Conservation (phyloP, 495 filamentous ascomycete genomes). For the Talaromyces borbonicus region DNA sequence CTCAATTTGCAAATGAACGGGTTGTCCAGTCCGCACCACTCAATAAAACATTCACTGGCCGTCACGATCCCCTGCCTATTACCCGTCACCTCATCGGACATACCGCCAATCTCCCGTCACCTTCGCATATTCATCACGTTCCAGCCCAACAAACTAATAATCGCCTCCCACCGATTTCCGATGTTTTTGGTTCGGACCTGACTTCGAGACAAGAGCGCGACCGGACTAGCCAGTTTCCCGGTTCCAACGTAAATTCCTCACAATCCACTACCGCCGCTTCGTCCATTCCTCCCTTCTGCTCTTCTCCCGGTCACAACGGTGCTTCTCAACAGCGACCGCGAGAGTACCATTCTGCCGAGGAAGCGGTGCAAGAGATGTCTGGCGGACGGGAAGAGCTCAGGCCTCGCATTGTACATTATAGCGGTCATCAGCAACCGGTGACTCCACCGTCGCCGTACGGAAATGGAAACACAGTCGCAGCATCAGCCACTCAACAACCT, state of each 20-base stretch:
- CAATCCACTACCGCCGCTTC: conserved; percentile 45
- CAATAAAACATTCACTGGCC: conserved; percentile 90
- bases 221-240: conserved; percentile 33
- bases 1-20: conserved; percentile 89
- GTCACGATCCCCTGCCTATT: conserved; percentile 70
- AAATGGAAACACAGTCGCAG: conserved; percentile 14
- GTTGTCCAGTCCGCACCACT: conserved; percentile 95
- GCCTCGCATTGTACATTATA: conserved; percentile 91
- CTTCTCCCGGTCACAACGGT: conserved; percentile 61
- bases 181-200: conserved; percentile 82
- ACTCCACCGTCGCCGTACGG: conserved; percentile 78
- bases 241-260: conserved; percentile 50
- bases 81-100: conserved; percentile 79
- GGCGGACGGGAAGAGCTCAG: conserved; percentile 86
- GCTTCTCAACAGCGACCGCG: conserved; percentile 51
- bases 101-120: conserved; percentile 73
- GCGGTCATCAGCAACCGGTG: conserved; percentile 75
- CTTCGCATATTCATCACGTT: conserved; percentile 86
- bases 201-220: conserved; percentile 31
- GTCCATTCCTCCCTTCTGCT: conserved; percentile 51
- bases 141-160: conserved; percentile 85
- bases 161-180: conserved; percentile 84
- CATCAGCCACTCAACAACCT: conserved; percentile 15
- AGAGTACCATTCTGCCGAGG: conserved; percentile 92
- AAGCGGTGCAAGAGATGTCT: conserved; percentile 80